Conservation (phyloP, 2,329 filamentous ascomycete genomes). For the Zymoseptoria brevis region DNA sequence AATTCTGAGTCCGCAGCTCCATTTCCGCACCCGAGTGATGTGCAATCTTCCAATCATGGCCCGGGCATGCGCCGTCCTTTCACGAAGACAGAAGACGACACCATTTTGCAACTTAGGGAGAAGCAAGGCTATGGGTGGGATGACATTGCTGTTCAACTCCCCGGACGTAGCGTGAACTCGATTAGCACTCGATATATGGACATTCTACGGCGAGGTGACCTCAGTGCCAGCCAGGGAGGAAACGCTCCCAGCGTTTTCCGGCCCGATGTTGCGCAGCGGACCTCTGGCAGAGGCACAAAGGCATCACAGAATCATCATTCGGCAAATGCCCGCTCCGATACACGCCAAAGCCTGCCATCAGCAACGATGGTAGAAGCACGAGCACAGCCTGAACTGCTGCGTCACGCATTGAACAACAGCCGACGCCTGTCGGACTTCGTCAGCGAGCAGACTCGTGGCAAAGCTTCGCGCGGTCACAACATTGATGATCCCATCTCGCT, state of each 20-base stretch:
- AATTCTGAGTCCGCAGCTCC: background rate
- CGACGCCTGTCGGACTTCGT: slow-evolving; percentile 4
- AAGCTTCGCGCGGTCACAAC: background rate
- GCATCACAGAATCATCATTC: slow-evolving; percentile 8
- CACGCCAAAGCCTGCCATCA: slow-evolving; percentile 3
- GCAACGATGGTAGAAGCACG: background rate
- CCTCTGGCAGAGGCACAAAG: slow-evolving; percentile 1
- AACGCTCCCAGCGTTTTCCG: slow-evolving; percentile 1
- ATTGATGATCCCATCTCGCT: background rate
- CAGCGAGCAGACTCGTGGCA: background rate
- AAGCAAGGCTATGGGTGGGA: slow-evolving; percentile 29
- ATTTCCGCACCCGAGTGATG: background rate
- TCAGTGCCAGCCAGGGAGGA: background rate
- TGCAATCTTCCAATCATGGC: background rate
- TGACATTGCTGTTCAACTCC: slow-evolving; percentile 22
- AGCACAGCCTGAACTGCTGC: slow-evolving; percentile 4
- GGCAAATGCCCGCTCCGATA: background rate
- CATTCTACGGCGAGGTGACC: background rate
- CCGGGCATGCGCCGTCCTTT: background rate
- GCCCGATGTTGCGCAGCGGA: slow-evolving; percentile 1
- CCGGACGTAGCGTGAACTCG: slow-evolving; percentile 1
- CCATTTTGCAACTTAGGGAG: slow-evolving; percentile 34
- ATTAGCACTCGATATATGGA: background rate
- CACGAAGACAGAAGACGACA: slow-evolving; percentile 16
- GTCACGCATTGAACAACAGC: slow-evolving; percentile 11